Conservation (phyloP, 768 basidiomycete species). For the Austroboletus eburneus region DNA sequence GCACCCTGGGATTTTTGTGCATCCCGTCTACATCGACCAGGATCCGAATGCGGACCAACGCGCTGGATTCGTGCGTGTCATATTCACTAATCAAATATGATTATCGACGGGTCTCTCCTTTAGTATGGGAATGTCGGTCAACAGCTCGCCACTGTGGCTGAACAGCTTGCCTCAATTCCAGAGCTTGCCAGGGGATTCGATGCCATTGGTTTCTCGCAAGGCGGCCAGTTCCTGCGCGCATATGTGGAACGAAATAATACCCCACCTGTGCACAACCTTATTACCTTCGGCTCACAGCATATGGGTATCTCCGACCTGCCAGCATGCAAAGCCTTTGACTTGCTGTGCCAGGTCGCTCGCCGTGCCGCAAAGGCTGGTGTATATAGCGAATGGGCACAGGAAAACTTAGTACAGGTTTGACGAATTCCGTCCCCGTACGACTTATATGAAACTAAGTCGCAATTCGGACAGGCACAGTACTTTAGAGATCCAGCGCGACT, state of each 20-base stretch:
- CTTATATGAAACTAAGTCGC: slow-evolving; percentile 1
- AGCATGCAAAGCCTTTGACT: slow-evolving; percentile 55
- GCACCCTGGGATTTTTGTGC: slow-evolving; percentile 73
- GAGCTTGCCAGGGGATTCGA: slow-evolving; percentile 74
- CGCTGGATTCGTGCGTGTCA: slow-evolving; percentile 66
- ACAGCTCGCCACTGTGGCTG: slow-evolving; percentile 61
- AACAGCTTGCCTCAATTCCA: slow-evolving; percentile 58
- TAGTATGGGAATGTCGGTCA: slow-evolving; percentile 78
- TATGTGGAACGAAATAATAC: slow-evolving; percentile 73
- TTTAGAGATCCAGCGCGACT: slow-evolving; percentile 70
- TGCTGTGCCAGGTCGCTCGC: slow-evolving; percentile 66
- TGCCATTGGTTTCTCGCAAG: slow-evolving; percentile 87
- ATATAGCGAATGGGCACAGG: slow-evolving; percentile 74
- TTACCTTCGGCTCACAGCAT: slow-evolving; percentile 86
- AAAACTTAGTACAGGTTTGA: slow-evolving; percentile 65
- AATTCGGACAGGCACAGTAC: slow-evolving; percentile 66
- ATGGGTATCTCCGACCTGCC: slow-evolving; percentile 83
- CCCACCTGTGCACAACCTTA: slow-evolving; percentile 73
- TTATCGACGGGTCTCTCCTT: slow-evolving; percentile 1
- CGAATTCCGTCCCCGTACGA: background rate
- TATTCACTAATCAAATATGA: background rate
- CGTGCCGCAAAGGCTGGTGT: slow-evolving; percentile 58
- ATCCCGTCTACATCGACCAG: slow-evolving; percentile 65
- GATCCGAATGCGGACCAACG: slow-evolving; percentile 58
- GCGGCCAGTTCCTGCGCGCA: slow-evolving; percentile 84